These are phyloP conservation scores for Termitomyces sp. DNA, from an alignment of 768 basidiomycete species.

Conservation along the genomic window DNA sequence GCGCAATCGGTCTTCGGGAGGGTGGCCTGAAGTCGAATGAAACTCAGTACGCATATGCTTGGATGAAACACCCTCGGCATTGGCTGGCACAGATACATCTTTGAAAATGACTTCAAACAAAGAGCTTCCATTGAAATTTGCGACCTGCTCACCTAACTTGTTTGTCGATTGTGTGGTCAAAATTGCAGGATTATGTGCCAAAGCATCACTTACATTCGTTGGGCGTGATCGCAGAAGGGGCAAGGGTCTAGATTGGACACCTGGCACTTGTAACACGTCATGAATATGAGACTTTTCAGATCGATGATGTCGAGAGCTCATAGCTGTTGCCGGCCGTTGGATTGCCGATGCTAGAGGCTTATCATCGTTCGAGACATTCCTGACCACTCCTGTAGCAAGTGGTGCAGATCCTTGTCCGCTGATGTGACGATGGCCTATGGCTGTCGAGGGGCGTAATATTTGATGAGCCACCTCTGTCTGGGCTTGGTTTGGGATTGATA, in stretches of 20 bases:
- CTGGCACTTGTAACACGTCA: background rate
- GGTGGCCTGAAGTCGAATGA: background rate
- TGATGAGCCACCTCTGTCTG: background rate
- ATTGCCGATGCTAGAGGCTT: background rate
- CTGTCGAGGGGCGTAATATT: constrained; percentile 13
- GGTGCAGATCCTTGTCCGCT: background rate
- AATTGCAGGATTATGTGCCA: background rate
- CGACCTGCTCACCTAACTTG: background rate
- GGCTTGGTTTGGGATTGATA: background rate
- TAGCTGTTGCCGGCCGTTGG: constrained; percentile 11
- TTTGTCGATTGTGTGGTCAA: background rate
- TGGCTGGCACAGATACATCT: background rate
- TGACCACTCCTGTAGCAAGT: background rate
- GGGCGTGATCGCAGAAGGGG: background rate
- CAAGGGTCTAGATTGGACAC: background rate
- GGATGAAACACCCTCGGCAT: background rate
- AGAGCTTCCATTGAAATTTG: background rate
- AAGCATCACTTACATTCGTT: background rate
- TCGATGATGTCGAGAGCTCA: constrained; percentile 9
- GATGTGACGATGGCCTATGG: constrained; percentile 14
- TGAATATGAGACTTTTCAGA: background rate
- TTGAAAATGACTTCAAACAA: background rate
- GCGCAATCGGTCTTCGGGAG: background rate
- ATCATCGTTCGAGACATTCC: constrained; percentile 1
- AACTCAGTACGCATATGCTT: background rate